phyloP scores from a whole-genome alignment of 116 monocot species.

The Zostera marina region DNA sequence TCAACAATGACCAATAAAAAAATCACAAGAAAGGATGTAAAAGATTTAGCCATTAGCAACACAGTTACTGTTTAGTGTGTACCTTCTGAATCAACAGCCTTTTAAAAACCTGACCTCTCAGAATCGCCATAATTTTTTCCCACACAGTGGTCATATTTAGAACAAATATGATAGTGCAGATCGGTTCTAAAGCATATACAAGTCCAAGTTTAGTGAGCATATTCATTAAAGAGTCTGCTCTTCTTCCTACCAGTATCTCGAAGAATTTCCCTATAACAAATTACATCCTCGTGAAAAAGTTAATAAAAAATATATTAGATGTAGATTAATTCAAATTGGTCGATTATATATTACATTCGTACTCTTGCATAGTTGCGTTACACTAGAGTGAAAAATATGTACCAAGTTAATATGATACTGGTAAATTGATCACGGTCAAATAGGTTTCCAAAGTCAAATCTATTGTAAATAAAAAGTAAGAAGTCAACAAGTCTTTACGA shows the following conservation, averaged over 20 bases:
- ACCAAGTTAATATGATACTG: no score
- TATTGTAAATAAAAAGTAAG: no score
- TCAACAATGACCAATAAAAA: no score
- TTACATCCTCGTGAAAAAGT: slow-evolving; percentile 1
- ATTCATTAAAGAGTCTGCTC: slow-evolving; percentile 50
- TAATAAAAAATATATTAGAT: neutral
- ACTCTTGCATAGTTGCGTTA: no score
- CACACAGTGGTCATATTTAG: slow-evolving; percentile 81
- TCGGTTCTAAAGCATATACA: slow-evolving; percentile 69
- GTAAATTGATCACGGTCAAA: no score
- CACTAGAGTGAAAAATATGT: no score
- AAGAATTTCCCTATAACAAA: slow-evolving; percentile 64
- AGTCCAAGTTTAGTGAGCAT: slow-evolving; percentile 62
- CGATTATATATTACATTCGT: neutral
- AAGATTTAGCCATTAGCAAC: neutral
- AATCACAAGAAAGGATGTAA: neutral
- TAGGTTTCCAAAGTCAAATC: no score
- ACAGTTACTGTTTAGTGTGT: neutral
- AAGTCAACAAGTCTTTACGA: neutral
- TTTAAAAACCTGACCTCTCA: slow-evolving; percentile 66
- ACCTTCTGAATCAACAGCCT: slow-evolving; percentile 86
- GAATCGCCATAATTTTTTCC: slow-evolving; percentile 81
- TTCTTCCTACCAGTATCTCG: slow-evolving; percentile 71
- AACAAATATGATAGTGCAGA: slow-evolving; percentile 71
- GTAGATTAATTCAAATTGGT: neutral